Conservation (phyloP, 75 land plant genomes). For the Sequoiadendron giganteum region DNA sequence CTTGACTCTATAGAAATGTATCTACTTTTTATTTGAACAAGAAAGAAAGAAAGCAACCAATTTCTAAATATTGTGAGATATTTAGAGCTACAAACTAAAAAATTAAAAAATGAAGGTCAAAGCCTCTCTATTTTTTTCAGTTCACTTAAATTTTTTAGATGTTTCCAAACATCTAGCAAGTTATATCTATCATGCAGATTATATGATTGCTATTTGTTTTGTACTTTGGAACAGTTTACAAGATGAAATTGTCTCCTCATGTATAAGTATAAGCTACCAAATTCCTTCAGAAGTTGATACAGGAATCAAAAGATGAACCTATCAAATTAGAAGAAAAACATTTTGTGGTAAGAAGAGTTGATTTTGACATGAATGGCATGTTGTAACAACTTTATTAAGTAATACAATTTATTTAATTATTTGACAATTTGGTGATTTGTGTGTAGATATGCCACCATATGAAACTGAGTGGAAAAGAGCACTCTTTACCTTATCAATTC, state of each 20-base stretch:
- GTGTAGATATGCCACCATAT: constrained; percentile 94
- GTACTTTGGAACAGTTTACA: constrained; percentile 5
- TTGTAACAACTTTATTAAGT: background rate
- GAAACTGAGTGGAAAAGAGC: constrained; percentile 85
- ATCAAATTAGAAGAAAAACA: constrained; percentile 85
- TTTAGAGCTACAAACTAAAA: too few species aligned
- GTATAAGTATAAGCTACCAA: constrained; percentile 91
- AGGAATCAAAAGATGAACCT: constrained; percentile 91
- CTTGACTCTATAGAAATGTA: too few species aligned
- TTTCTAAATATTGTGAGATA: too few species aligned
- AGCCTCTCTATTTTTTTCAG: too few species aligned
- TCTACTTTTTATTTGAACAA: too few species aligned
- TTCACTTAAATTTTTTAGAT: background rate
- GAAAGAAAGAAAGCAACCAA: too few species aligned
- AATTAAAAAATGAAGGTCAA: too few species aligned
- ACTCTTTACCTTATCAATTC: constrained; percentile 88
- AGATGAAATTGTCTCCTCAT: constrained; percentile 58
- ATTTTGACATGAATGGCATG: background rate
- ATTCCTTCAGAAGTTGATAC: constrained; percentile 85
- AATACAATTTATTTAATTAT: background rate
- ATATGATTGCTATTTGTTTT: background rate
- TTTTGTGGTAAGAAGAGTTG: constrained; percentile 58
- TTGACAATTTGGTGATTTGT: background rate
- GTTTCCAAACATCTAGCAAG: background rate
- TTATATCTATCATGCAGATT: background rate